These are phyloP conservation scores for Lotus japonicus DNA, from an alignment of 306 rosid genomes.

Conservation along the genomic window DNA sequence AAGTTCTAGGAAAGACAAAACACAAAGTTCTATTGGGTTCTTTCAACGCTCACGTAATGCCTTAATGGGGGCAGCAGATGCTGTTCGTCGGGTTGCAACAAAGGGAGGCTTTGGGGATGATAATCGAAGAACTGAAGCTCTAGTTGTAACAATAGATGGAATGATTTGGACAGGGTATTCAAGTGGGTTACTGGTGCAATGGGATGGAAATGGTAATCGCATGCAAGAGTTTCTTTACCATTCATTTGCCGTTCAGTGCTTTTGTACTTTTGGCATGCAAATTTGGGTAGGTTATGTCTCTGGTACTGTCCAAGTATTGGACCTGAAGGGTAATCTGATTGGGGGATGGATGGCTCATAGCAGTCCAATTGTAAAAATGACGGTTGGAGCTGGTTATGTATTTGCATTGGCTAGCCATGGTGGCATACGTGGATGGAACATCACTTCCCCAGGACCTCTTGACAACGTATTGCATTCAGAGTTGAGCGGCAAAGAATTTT, in stretches of 20 bases:
- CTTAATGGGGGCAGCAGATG: constrained; percentile 94
- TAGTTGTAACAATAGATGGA: constrained; percentile 65
- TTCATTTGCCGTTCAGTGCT: constrained; percentile 69
- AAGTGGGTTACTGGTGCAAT: constrained; percentile 81
- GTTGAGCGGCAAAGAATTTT: constrained; percentile 77
- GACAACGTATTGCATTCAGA: constrained; percentile 68
- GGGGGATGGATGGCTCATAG: constrained; percentile 85
- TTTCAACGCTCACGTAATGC: constrained; percentile 96
- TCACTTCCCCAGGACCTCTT: constrained; percentile 83
- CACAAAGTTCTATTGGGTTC: constrained; percentile 79
- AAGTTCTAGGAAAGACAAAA: constrained; percentile 60
- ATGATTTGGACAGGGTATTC: constrained; percentile 90
- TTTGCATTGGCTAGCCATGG: constrained; percentile 89
- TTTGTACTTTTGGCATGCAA: constrained; percentile 71
- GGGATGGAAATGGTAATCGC: constrained; percentile 91
- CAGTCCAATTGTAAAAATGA: constrained; percentile 64
- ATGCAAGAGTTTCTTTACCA: constrained; percentile 69
- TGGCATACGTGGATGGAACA: constrained; percentile 91
- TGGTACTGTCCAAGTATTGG: constrained; percentile 73
- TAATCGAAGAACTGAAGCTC: constrained; percentile 76
- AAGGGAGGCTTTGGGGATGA: constrained; percentile 92
- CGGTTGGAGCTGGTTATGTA: constrained; percentile 65
- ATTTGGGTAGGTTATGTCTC: constrained; percentile 87
- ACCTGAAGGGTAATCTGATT: constrained; percentile 73
- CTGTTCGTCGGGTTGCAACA: constrained; percentile 89